Percentiles rank a stretch among this genome's conserved stretches.
phyloP scores from a whole-genome alignment of 805 yeast species.

The Candida ponderosae region DNA sequence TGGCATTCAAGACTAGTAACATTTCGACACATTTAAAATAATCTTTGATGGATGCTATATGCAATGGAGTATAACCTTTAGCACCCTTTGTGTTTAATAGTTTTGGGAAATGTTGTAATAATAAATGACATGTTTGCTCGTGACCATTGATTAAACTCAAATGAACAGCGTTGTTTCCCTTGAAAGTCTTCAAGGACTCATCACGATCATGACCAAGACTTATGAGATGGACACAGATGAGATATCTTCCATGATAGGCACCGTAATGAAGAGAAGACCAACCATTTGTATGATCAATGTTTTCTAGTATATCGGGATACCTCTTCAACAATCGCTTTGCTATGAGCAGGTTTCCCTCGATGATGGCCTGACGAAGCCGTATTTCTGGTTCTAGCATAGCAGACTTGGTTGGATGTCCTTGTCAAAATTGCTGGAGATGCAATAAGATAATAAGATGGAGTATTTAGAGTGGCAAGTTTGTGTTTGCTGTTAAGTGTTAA shows the following conservation, averaged over 20 bases:
- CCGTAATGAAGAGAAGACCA: slow-evolving; percentile 85
- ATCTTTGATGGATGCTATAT: slow-evolving; percentile 55
- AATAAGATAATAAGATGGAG: too few species aligned
- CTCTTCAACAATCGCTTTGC: slow-evolving; percentile 59
- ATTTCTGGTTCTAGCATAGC: slow-evolving; percentile 53
- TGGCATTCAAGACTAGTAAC: slow-evolving; percentile 69
- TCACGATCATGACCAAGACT: slow-evolving; percentile 46
- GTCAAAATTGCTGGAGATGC: too few species aligned
- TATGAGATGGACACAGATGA: slow-evolving; percentile 54
- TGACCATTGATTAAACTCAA: slow-evolving; percentile 56
- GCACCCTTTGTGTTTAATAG: slow-evolving; percentile 41
- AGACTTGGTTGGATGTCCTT: too few species aligned
- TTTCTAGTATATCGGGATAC: slow-evolving; percentile 61
- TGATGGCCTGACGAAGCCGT: slow-evolving; percentile 63
- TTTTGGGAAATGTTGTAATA: slow-evolving; percentile 57
- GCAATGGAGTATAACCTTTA: slow-evolving; percentile 55
- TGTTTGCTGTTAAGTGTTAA: too few species aligned
- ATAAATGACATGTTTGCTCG: slow-evolving; percentile 63
- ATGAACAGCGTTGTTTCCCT: slow-evolving; percentile 61
- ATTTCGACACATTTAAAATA: slow-evolving; percentile 56
- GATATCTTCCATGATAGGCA: slow-evolving; percentile 61
- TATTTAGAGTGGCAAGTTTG: too few species aligned
- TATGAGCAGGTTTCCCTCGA: slow-evolving; percentile 52
- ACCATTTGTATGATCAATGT: slow-evolving; percentile 63
- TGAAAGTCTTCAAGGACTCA: slow-evolving; percentile 45